phyloP scores from a whole-genome alignment of 345 rosid genomes.

The Eucalyptus curtisii region DNA sequence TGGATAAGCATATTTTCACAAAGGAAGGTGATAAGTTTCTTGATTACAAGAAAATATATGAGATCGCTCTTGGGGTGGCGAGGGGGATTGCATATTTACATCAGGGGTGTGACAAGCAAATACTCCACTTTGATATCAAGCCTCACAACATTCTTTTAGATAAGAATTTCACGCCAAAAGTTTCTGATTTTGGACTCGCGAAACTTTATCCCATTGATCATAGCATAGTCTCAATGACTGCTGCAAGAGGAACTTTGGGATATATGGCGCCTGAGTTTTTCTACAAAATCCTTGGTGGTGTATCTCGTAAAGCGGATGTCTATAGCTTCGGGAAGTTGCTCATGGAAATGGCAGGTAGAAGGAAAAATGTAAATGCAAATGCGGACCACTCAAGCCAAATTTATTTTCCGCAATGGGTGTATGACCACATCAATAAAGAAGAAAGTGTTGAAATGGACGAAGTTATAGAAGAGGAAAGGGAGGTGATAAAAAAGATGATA shows the following conservation, averaged over 20 bases:
- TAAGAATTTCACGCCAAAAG: neutral
- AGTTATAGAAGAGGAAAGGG: neutral
- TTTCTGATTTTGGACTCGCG: neutral
- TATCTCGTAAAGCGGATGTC: neutral
- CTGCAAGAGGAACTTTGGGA: neutral
- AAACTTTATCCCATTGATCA: neutral
- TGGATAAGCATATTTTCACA: neutral
- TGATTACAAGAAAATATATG: neutral
- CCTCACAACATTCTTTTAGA: neutral
- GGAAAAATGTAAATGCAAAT: neutral
- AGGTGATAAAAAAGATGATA: no score
- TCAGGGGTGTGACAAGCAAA: neutral
- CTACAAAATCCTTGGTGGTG: rapidly evolving
- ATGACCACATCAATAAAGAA: neutral
- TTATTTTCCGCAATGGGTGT: neutral
- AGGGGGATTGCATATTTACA: neutral
- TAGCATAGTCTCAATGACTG: neutral
- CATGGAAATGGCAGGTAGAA: neutral
- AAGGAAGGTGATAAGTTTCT: neutral
- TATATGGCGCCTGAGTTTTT: neutral
- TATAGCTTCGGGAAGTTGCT: neutral
- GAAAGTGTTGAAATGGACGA: neutral
- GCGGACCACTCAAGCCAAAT: neutral
- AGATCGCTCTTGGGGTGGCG: neutral
- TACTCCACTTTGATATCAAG: neutral